These are phyloP conservation scores for Microdochium nivale DNA, from an alignment of 2,329 filamentous ascomycete genomes.

Conservation along the genomic window DNA sequence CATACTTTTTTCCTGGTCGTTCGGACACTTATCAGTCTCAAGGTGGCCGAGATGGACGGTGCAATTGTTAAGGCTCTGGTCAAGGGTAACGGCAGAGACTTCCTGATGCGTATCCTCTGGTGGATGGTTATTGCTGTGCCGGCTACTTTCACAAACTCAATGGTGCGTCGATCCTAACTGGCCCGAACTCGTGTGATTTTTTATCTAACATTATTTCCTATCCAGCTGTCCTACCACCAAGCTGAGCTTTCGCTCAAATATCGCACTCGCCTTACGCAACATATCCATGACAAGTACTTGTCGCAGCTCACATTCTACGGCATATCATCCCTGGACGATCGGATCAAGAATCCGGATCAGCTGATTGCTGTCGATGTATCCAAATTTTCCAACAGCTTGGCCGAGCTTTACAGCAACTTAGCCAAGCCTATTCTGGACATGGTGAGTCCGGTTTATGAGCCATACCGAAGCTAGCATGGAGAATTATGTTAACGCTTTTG, in stretches of 20 bases:
- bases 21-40: slow-evolving; percentile 84
- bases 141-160: slow-evolving; percentile 96
- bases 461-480: background rate
- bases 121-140: slow-evolving; percentile 98
- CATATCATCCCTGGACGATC: slow-evolving; percentile 87
- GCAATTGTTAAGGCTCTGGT: slow-evolving; percentile 87
- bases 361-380: slow-evolving; percentile 94
- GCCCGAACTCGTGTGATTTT: background rate
- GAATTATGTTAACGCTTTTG: background rate
- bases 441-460: slow-evolving; percentile 42
- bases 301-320: slow-evolving; percentile 98
- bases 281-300: slow-evolving; percentile 92
- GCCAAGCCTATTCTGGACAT: slow-evolving; percentile 94
- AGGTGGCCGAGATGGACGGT: slow-evolving; percentile 94
- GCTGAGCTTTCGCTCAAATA: slow-evolving; percentile 91
- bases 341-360: slow-evolving; percentile 98
- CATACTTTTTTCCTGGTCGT: slow-evolving; percentile 91
- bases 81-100: slow-evolving; percentile 83
- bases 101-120: slow-evolving; percentile 81
- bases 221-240: slow-evolving; percentile 90
- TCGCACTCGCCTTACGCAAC: slow-evolving; percentile 82
- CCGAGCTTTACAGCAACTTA: slow-evolving; percentile 91
- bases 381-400: slow-evolving; percentile 90
- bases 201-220: slow-evolving; percentile 2
- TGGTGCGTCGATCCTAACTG: slow-evolving; percentile 51